Evolutionary conservation across 495 filamentous ascomycete species (phyloP).

Genomic region (Daldinia childiae): DNA sequence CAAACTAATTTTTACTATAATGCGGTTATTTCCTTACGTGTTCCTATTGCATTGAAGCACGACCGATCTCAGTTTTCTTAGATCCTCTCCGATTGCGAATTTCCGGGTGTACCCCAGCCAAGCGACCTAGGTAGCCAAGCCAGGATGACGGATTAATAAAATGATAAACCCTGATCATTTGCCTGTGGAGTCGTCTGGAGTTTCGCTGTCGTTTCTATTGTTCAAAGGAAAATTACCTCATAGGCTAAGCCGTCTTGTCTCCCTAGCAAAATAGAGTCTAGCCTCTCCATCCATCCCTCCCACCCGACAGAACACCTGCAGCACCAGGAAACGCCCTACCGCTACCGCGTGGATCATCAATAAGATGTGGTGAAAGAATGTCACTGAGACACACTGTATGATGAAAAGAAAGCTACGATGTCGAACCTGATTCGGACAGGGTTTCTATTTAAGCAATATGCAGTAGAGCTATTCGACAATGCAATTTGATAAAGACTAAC

Average conservation of each 20-base stretch:
- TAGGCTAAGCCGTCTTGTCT: constrained; percentile 45
- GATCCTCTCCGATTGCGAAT: constrained; percentile 45
- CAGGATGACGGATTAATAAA: constrained; percentile 46
- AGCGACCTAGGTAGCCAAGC: constrained; percentile 39
- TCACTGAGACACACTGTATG: constrained; percentile 31
- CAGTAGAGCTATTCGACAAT: constrained; percentile 28
- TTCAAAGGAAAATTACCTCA: constrained; percentile 41
- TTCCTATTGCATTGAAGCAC: constrained; percentile 18
- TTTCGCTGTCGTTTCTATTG: constrained; percentile 49
- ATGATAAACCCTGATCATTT: constrained; percentile 37
- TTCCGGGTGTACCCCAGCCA: constrained; percentile 45
- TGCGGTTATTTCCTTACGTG: background rate
- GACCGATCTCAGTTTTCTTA: constrained; percentile 38
- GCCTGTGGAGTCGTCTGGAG: constrained; percentile 46
- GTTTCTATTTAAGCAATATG: constrained; percentile 1
- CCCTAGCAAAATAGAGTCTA: constrained; percentile 38
- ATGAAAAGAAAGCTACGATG: constrained; percentile 21
- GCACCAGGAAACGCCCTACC: constrained; percentile 42
- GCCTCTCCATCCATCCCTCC: constrained; percentile 39
- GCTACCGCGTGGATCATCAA: constrained; percentile 44
- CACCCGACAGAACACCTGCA: constrained; percentile 47
- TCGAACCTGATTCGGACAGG: constrained; percentile 31
- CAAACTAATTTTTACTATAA: background rate
- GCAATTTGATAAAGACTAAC: constrained; percentile 18
- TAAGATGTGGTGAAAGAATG: constrained; percentile 18